A percentile compares a stretch with the other conserved stretches of the same genome.
These are phyloP conservation scores for Magnolia sinica DNA, from an alignment of 164 flowering plant genomes.

Conservation along the genomic window DNA sequence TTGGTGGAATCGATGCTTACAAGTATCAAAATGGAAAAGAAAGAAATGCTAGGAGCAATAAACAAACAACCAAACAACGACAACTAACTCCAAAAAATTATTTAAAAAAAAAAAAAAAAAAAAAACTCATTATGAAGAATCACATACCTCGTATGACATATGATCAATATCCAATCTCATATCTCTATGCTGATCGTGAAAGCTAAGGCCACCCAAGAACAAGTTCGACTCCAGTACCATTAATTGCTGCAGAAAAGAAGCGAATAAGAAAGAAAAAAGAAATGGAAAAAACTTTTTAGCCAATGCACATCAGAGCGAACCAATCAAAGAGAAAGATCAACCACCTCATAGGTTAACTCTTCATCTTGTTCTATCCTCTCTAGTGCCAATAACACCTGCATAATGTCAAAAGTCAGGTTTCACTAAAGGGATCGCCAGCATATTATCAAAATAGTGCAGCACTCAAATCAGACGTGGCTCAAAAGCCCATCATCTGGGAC, in stretches of 20 bases:
- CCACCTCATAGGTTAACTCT: conserved; percentile 82
- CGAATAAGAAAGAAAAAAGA: conserved; percentile 3
- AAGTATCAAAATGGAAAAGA: no score
- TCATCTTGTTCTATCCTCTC: conserved; percentile 89
- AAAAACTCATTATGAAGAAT: background rate
- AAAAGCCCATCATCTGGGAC: background rate
- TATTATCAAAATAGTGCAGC: background rate
- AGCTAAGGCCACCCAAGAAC: conserved; percentile 57
- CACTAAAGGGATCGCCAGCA: background rate
- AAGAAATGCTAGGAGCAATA: background rate
- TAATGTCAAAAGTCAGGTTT: conserved; percentile 5
- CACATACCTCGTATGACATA: conserved; percentile 96
- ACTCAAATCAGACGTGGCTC: background rate
- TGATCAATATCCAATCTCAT: conserved; percentile 97
- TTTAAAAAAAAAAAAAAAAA: no score
- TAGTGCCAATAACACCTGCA: conserved; percentile 76
- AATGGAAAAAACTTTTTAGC: background rate
- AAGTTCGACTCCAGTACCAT: conserved; percentile 72
- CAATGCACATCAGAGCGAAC: background rate
- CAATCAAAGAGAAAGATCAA: conserved; percentile 10
- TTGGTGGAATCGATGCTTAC: no score
- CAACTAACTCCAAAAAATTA: background rate
- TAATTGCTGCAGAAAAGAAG: conserved; percentile 51
- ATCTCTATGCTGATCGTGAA: conserved; percentile 87
- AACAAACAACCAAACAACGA: background rate